Evolutionary conservation across 257 asterid genomes (phyloP).

Genomic region (Petunia secreta): DNA sequence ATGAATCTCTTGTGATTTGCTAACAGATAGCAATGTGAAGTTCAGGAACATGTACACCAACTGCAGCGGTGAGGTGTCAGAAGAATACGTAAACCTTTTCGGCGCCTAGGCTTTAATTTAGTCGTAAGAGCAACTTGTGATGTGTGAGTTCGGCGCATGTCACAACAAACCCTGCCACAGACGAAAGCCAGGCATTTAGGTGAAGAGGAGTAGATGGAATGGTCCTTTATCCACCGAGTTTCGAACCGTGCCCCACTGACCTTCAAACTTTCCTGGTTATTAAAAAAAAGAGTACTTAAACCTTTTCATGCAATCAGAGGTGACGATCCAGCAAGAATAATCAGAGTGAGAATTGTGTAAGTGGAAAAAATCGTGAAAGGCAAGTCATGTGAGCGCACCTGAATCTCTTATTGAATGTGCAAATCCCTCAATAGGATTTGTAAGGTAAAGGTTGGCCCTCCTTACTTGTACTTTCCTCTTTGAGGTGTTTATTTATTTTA

Average conservation of each 20-base stretch:
- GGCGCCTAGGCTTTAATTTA: too few relatives aligned
- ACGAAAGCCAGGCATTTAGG: too few relatives aligned
- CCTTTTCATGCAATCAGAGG: conserved; percentile 1
- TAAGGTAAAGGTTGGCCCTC: too few relatives aligned
- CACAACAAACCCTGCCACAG: too few relatives aligned
- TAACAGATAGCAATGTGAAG: background rate
- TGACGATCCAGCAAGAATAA: background rate
- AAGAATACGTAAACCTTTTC: background rate
- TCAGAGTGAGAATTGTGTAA: background rate
- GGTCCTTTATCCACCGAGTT: too few relatives aligned
- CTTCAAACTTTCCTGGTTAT: too few relatives aligned
- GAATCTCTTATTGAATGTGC: background rate
- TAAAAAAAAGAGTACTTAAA: background rate
- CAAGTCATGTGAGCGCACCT: background rate
- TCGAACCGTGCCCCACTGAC: too few relatives aligned
- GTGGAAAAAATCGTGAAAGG: conserved; percentile 8
- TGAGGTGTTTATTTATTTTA: too few relatives aligned
- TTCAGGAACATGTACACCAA: background rate
- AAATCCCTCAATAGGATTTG: background rate
- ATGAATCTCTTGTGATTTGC: background rate
- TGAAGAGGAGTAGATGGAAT: too few relatives aligned
- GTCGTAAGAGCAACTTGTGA: too few relatives aligned
- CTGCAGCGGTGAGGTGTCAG: background rate
- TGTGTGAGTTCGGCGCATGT: too few relatives aligned
- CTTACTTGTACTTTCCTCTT: too few relatives aligned